These are phyloP conservation scores for Yamadazyma songkhlaensis DNA, from an alignment of 1,139 yeast genomes.

Conservation along the genomic window DNA sequence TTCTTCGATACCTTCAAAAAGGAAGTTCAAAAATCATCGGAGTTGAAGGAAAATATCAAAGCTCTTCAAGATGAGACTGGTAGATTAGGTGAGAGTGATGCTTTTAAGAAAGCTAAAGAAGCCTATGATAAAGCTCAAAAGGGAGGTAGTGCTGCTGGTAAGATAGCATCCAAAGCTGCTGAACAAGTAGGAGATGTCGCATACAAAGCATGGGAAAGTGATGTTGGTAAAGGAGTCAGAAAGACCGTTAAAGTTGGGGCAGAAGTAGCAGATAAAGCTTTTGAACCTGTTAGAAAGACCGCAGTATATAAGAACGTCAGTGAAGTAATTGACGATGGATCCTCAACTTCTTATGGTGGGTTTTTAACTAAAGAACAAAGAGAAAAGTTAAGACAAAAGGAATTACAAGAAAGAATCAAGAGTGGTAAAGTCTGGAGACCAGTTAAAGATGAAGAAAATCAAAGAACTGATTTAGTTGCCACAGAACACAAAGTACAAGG, in stretches of 20 bases:
- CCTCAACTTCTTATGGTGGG: slow-evolving; percentile 88
- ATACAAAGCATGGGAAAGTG: slow-evolving; percentile 93
- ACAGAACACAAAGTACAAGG: slow-evolving; percentile 76
- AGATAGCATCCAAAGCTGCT: slow-evolving; percentile 87
- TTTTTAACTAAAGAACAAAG: slow-evolving; percentile 86
- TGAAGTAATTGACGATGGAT: slow-evolving; percentile 89
- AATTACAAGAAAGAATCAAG: slow-evolving; percentile 44
- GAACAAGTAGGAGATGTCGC: slow-evolving; percentile 91
- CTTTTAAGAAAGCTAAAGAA: slow-evolving; percentile 88
- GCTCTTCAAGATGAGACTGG: slow-evolving; percentile 97
- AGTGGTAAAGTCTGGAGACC: slow-evolving; percentile 61
- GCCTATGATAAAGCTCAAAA: slow-evolving; percentile 86
- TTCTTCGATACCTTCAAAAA: slow-evolving; percentile 87
- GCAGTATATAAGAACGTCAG: slow-evolving; percentile 85
- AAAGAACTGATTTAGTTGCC: slow-evolving; percentile 53
- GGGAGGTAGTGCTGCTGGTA: slow-evolving; percentile 78
- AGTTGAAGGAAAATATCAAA: slow-evolving; percentile 87
- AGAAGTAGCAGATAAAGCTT: slow-evolving; percentile 76
- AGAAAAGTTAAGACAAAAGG: slow-evolving; percentile 68
- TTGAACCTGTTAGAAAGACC: slow-evolving; percentile 93
- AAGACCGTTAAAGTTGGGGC: slow-evolving; percentile 78
- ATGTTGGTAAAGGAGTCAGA: slow-evolving; percentile 85
- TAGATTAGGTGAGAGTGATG: slow-evolving; percentile 88
- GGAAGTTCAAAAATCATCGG: slow-evolving; percentile 89
- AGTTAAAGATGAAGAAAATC: slow-evolving; percentile 70